Conservation (phyloP, 805 yeast genomes). For the Candida oleophila region DNA sequence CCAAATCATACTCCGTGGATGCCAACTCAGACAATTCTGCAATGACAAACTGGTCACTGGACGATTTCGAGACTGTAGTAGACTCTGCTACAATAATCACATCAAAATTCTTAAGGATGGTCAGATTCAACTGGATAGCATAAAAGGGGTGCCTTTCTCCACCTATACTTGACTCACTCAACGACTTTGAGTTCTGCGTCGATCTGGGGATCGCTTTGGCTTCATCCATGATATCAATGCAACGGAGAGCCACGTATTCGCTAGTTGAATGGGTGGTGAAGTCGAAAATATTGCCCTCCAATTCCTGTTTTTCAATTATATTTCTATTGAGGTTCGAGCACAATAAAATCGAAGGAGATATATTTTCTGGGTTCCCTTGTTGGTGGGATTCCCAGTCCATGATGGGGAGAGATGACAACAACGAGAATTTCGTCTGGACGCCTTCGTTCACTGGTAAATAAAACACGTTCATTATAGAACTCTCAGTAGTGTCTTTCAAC, state of each 20-base stretch:
- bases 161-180: conserved; percentile 57
- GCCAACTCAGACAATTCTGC: conserved; percentile 32
- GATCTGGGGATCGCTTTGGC: conserved; percentile 53
- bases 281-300: conserved; percentile 21
- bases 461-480: conserved; percentile 4
- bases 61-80: conserved; percentile 17
- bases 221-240: conserved; percentile 44
- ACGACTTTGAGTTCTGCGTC: conserved; percentile 22
- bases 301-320: neutral
- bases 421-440: conserved; percentile 11
- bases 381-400: conserved; percentile 10
- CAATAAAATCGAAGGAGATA: conserved; percentile 18
- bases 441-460: conserved; percentile 4
- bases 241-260: conserved; percentile 37
- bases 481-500: neutral
- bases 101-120: conserved; percentile 44
- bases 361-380: conserved; percentile 7
- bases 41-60: conserved; percentile 31
- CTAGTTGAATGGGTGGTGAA: conserved; percentile 36
- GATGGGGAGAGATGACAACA: conserved; percentile 18
- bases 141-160: conserved; percentile 49
- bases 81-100: conserved; percentile 47
- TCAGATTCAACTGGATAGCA: conserved; percentile 42
- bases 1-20: conserved; percentile 22
- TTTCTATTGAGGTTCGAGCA: conserved; percentile 11